Percentiles rank a stretch among this genome's conserved stretches.
These are phyloP conservation scores for Salix arbutifolia DNA, from an alignment of 345 rosid genomes.

Conservation along the genomic window DNA sequence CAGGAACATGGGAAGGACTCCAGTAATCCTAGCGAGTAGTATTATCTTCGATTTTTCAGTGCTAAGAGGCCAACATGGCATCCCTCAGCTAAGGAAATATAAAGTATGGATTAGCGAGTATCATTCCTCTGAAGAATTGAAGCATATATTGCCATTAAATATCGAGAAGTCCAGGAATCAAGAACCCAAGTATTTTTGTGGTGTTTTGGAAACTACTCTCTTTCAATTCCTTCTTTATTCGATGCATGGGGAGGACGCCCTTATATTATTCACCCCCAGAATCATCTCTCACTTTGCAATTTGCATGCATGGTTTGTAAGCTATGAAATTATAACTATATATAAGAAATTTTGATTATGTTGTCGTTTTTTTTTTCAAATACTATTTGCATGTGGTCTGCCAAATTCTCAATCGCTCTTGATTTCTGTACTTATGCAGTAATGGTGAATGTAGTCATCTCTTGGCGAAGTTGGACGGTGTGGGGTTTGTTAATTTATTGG, in stretches of 20 bases:
- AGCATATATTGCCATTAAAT: not conserved
- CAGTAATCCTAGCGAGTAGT: conserved; percentile 17
- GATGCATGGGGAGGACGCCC: not conserved
- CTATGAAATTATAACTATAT: not conserved
- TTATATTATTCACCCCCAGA: conserved; percentile 2
- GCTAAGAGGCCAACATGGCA: not conserved
- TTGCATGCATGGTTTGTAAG: conserved; percentile 1
- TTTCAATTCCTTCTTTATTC: not conserved
- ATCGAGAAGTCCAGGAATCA: not conserved
- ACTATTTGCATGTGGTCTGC: not conserved
- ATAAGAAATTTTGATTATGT: not conserved
- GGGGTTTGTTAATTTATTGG: not conserved
- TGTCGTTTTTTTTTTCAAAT: not conserved
- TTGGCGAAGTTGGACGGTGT: not conserved
- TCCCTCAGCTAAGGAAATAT: not conserved
- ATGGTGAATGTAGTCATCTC: not conserved
- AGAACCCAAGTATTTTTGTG: not conserved
- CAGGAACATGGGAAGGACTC: conserved; percentile 31
- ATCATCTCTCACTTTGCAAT: not conserved
- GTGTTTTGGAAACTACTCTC: conserved; percentile 8
- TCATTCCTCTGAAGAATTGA: not conserved
- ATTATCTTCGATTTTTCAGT: not conserved
- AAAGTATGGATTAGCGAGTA: not conserved
- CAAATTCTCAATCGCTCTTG: not conserved
- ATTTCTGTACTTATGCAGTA: not conserved